A percentile compares a stretch with the other conserved stretches of the same genome.
Conservation (phyloP, 176 grass and related monocot species). For the Canna indica region DNA sequence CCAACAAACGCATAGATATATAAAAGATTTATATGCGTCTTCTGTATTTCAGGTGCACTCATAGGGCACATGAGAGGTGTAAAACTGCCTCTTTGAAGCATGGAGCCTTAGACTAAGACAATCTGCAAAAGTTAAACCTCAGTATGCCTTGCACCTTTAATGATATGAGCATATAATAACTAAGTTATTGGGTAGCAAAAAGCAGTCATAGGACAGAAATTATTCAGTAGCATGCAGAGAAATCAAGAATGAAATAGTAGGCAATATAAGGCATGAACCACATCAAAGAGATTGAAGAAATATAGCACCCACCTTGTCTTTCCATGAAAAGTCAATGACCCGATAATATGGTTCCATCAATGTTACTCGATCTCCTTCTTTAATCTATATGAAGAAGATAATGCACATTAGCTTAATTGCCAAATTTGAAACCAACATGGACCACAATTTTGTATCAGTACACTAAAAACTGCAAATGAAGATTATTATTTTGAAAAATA, state of each 20-base stretch:
- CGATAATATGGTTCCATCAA: conserved; percentile 48
- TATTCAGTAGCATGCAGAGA: background rate
- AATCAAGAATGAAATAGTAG: background rate
- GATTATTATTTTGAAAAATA: background rate
- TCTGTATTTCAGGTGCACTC: no score
- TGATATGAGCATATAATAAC: no score
- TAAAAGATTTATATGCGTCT: no score
- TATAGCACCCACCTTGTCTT: conserved; percentile 30
- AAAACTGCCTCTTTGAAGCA: no score
- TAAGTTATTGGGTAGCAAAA: background rate
- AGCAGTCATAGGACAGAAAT: background rate
- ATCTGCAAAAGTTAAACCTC: no score
- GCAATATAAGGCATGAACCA: background rate
- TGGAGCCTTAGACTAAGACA: no score
- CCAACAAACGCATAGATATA: no score
- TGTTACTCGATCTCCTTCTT: conserved; percentile 57
- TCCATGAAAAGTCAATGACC: conserved; percentile 46
- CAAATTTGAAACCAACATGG: background rate
- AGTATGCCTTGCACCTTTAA: no score
- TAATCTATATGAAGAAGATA: conserved; percentile 41
- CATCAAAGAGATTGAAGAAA: background rate
- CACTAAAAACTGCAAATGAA: background rate
- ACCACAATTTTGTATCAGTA: background rate
- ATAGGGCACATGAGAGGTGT: no score
- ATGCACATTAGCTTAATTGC: background rate